Evolutionary conservation across 2,329 filamentous ascomycete species (phyloP).

Genomic region (Aureobasidium uvarum): DNA sequence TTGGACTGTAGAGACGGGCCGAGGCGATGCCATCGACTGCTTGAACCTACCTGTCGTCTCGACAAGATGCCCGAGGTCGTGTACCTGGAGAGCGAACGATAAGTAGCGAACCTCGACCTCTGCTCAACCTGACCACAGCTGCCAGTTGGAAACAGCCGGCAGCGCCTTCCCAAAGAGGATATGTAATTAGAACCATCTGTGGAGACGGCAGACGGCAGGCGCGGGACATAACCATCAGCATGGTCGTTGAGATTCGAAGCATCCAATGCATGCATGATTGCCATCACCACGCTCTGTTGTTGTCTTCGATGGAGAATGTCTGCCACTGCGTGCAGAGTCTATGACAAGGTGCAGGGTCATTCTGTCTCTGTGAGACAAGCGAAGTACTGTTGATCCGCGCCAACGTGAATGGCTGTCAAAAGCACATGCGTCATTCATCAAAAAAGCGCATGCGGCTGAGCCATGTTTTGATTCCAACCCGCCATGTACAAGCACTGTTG

Average conservation of each 20-base stretch:
- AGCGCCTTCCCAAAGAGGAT: conserved; percentile 4
- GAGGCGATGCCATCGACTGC: background rate
- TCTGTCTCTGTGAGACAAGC: background rate
- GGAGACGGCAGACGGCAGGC: background rate
- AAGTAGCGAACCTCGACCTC: background rate
- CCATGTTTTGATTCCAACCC: conserved; percentile 4
- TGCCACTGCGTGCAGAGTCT: background rate
- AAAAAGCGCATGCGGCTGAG: conserved; percentile 15
- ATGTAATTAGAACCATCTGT: conserved; percentile 8
- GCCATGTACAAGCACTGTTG: background rate
- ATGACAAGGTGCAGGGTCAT: background rate
- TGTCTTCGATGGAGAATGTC: background rate
- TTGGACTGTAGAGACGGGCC: background rate
- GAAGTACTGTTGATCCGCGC: background rate
- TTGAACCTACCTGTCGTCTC: background rate
- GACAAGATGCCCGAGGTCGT: background rate
- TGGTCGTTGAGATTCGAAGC: conserved; percentile 2
- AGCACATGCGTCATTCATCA: conserved; percentile 8
- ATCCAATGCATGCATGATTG: background rate
- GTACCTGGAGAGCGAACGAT: background rate
- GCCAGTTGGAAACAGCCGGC: conserved; percentile 4
- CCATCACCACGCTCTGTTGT: background rate
- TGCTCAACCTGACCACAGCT: conserved; percentile 2
- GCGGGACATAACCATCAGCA: conserved; percentile 8
- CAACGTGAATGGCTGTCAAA: background rate